Conservation (phyloP, 2,329 filamentous ascomycete genomes). For the Rhynchosporium graminicola region DNA sequence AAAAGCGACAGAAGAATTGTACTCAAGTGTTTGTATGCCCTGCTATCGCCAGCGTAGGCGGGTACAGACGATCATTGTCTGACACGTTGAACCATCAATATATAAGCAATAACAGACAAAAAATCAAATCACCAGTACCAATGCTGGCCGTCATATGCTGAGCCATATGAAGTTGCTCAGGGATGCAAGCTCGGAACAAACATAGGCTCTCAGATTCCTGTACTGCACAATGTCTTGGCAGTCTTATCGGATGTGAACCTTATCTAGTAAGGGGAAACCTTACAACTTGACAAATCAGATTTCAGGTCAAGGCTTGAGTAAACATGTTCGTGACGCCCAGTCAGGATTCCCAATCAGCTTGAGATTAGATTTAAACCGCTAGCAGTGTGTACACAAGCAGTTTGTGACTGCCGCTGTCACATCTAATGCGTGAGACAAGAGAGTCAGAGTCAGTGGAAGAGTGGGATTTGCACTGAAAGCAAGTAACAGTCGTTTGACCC, state of each 20-base stretch:
- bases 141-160: background rate
- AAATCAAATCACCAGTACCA: background rate
- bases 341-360: background rate
- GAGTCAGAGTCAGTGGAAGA: too few relatives aligned
- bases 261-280: background rate
- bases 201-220: background rate
- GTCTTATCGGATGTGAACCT: background rate
- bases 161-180: background rate
- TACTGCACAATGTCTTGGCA: background rate
- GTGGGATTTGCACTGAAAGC: too few relatives aligned
- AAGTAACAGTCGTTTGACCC: too few relatives aligned
- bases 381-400: too few relatives aligned
- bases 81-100: background rate
- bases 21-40: background rate
- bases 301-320: background rate
- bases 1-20: background rate
- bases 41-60: background rate
- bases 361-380: too few relatives aligned
- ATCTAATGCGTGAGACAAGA: too few relatives aligned
- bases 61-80: background rate
- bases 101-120: background rate
- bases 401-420: too few relatives aligned
- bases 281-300: background rate
- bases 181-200: background rate
- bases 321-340: background rate